Conservation (phyloP, 1,284 basidiomycete genomes). For the Peniophora sp. region DNA sequence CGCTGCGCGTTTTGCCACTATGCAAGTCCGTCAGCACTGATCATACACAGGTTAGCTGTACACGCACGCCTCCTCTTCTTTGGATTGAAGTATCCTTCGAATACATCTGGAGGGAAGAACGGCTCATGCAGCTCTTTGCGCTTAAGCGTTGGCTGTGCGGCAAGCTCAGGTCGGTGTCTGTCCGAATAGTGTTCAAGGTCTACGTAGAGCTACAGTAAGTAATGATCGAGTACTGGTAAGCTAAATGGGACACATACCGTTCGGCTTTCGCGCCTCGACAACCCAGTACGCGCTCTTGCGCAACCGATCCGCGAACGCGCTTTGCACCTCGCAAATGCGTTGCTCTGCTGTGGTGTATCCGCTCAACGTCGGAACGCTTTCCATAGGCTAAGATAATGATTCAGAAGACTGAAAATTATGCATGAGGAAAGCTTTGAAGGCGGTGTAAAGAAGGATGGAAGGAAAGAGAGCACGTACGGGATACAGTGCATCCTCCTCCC, state of each 20-base stretch:
- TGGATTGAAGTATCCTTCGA: slow-evolving; percentile 73
- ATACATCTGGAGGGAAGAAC: slow-evolving; percentile 71
- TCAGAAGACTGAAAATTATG: slow-evolving; percentile 9
- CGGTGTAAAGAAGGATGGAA: slow-evolving; percentile 33
- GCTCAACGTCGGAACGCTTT: slow-evolving; percentile 53
- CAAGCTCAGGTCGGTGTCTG: slow-evolving; percentile 59
- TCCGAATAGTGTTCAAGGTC: slow-evolving; percentile 68
- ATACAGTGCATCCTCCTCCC: slow-evolving; percentile 69
- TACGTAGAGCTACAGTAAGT: neutral
- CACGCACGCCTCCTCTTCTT: slow-evolving; percentile 50
- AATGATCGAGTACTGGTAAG: slow-evolving; percentile 10
- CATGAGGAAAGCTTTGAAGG: no score
- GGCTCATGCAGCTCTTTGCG: slow-evolving; percentile 60
- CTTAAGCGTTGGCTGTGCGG: slow-evolving; percentile 56
- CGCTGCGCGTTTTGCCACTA: slow-evolving; percentile 11
- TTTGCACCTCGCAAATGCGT: slow-evolving; percentile 54
- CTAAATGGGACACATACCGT: no score
- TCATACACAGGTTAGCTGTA: neutral
- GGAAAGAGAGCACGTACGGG: slow-evolving; percentile 51
- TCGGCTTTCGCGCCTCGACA: slow-evolving; percentile 59
- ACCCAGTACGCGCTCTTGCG: slow-evolving; percentile 65
- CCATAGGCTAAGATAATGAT: slow-evolving; percentile 35
- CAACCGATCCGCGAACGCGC: slow-evolving; percentile 55
- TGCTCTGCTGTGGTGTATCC: slow-evolving; percentile 58
- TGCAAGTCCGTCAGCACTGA: neutral